These are phyloP conservation scores for Lachancea meyersii DNA, from an alignment of 805 yeast species.

Conservation along the genomic window DNA sequence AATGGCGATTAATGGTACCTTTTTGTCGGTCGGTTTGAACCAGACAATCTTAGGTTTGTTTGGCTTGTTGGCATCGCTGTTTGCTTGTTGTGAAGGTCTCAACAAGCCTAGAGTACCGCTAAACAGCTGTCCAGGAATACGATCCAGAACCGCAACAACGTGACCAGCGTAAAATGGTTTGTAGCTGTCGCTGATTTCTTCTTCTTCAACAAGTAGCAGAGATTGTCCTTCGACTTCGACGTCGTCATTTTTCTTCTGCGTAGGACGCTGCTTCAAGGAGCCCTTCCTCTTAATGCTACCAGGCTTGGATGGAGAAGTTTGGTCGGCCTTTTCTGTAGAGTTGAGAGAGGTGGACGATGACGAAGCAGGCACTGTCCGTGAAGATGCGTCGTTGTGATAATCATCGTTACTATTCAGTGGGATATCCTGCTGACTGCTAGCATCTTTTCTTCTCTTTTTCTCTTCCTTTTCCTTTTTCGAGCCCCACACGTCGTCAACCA, in stretches of 20 bases:
- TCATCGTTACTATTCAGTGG: slow-evolving; percentile 47
- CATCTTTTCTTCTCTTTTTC: slow-evolving; percentile 83
- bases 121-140: slow-evolving; percentile 94
- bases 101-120: slow-evolving; percentile 90
- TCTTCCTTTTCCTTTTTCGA: slow-evolving; percentile 96
- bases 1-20: slow-evolving; percentile 95
- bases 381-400: slow-evolving; percentile 75
- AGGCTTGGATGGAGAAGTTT: slow-evolving; percentile 33
- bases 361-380: slow-evolving; percentile 31
- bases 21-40: slow-evolving; percentile 98
- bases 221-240: slow-evolving; percentile 99
- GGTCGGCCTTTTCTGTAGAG: slow-evolving; percentile 34
- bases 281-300: slow-evolving; percentile 60
- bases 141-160: slow-evolving; percentile 94
- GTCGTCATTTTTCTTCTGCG: slow-evolving; percentile 95
- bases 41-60: slow-evolving; percentile 90
- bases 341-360: slow-evolving; percentile 25
- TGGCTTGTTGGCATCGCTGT: slow-evolving; percentile 48
- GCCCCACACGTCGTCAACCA: slow-evolving; percentile 97
- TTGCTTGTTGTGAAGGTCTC: slow-evolving; percentile 92
- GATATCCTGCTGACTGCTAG: slow-evolving; percentile 37
- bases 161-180: slow-evolving; percentile 97
- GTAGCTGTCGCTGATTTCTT: slow-evolving; percentile 85
- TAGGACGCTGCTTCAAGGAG: slow-evolving; percentile 88
- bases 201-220: slow-evolving; percentile 84